Conservation (phyloP, 2,329 filamentous ascomycete genomes). For the Plenodomus tracheiphilus region DNA sequence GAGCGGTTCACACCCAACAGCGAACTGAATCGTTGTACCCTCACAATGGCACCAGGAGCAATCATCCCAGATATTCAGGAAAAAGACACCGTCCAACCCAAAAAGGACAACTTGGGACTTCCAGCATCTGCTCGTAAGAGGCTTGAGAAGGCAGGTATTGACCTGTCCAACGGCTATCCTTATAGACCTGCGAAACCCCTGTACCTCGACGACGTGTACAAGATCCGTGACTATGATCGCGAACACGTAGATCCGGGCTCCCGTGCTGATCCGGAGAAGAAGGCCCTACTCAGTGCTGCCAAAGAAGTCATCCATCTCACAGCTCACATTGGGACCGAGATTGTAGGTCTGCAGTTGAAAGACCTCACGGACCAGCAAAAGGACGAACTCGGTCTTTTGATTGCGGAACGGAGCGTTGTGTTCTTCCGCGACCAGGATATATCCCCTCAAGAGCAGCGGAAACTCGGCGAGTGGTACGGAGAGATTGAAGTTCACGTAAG, state of each 20-base stretch:
- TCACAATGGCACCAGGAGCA: conserved; percentile 60
- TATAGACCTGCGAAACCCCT: conserved; percentile 69
- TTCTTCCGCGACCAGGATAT: conserved; percentile 57
- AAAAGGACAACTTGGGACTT: conserved; percentile 66
- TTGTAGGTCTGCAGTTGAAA: conserved; percentile 52
- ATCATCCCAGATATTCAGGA: conserved; percentile 58
- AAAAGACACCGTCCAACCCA: conserved; percentile 63
- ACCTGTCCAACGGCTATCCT: conserved; percentile 71
- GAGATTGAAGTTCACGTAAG: conserved; percentile 70
- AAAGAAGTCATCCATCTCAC: conserved; percentile 49
- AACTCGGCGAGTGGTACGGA: conserved; percentile 41
- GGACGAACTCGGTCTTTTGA: conserved; percentile 53
- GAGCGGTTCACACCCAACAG: background rate
- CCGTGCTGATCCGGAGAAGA: conserved; percentile 58
- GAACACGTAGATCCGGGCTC: conserved; percentile 41
- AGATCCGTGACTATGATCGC: conserved; percentile 58
- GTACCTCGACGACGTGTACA: conserved; percentile 70
- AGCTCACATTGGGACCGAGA: conserved; percentile 43
- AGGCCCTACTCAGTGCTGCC: conserved; percentile 38
- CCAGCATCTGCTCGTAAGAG: conserved; percentile 61
- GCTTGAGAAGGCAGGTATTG: conserved; percentile 69
- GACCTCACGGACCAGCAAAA: conserved; percentile 52
- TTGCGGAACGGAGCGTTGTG: conserved; percentile 50
- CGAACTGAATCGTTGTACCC: background rate
- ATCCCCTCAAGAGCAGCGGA: conserved; percentile 35